These are phyloP conservation scores for Apiospora saccharicola DNA, from an alignment of 2,329 filamentous ascomycete species.

Conservation along the genomic window DNA sequence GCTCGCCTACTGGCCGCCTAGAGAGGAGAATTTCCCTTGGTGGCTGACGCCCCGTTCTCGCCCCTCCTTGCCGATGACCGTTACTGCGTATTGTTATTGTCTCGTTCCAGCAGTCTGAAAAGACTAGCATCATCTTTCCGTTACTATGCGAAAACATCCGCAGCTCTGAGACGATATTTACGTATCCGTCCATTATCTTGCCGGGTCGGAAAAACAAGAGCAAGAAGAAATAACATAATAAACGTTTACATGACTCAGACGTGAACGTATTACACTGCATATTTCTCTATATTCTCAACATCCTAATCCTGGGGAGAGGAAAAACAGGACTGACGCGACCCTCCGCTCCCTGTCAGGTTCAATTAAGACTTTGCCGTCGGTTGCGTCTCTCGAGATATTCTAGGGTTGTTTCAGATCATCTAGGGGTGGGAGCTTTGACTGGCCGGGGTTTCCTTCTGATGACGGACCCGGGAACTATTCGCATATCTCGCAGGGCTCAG, in stretches of 20 bases:
- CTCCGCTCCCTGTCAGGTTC: background rate
- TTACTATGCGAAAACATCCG: background rate
- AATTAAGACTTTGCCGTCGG: conserved; percentile 1
- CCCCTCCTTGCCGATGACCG: background rate
- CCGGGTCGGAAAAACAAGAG: background rate
- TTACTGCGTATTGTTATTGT: conserved; percentile 8
- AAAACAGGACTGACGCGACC: background rate
- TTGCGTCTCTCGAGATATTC: conserved; percentile 19
- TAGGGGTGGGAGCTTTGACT: conserved; percentile 1
- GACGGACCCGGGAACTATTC: conserved; percentile 1
- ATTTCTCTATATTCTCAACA: background rate
- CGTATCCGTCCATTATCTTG: background rate
- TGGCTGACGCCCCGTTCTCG: conserved; percentile 6
- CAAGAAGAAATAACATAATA: background rate
- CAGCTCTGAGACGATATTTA: background rate
- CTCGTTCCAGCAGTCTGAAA: background rate
- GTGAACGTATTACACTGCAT: background rate
- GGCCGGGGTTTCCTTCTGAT: conserved; percentile 1
- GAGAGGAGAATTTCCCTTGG: background rate
- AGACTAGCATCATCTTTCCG: conserved; percentile 9
- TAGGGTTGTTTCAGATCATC: conserved; percentile 15
- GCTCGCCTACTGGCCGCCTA: no score
- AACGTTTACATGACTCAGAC: background rate
- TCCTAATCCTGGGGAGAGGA: background rate
- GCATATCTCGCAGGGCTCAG: conserved; percentile 12